A percentile compares a stretch with the other conserved stretches of the same genome.
Evolutionary conservation across 2,329 filamentous ascomycete species (phyloP).

Genomic region (Colletotrichum liaoningense): DNA sequence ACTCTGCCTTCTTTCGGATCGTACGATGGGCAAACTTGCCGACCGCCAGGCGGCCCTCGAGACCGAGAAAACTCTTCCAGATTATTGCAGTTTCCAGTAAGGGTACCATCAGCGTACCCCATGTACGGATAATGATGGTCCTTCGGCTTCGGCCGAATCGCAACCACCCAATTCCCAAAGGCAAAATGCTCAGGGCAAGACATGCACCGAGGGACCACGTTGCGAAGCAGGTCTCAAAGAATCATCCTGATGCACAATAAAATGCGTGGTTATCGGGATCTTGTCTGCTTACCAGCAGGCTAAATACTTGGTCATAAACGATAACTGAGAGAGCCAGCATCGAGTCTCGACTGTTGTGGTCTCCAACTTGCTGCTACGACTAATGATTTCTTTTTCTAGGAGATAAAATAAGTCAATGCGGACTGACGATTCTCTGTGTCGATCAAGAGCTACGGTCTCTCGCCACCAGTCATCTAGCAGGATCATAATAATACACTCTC

Average conservation of each 20-base stretch:
- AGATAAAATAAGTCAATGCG: constrained; percentile 8
- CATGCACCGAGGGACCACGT: neutral
- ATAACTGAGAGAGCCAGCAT: neutral
- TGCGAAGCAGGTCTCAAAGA: neutral
- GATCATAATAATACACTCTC: neutral
- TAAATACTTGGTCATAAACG: constrained; percentile 8
- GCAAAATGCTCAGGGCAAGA: neutral
- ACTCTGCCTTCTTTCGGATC: constrained; percentile 1
- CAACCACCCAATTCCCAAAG: neutral
- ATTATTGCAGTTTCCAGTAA: neutral
- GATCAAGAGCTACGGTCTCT: neutral
- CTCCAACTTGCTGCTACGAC: neutral
- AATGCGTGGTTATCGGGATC: neutral
- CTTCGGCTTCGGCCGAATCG: neutral
- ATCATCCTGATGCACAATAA: neutral
- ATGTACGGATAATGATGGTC: neutral
- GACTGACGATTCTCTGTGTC: constrained; percentile 5
- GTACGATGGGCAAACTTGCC: constrained; percentile 2
- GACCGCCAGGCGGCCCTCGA: neutral
- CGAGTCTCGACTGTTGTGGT: neutral
- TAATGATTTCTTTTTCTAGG: constrained; percentile 16
- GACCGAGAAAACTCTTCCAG: neutral
- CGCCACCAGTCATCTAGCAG: constrained; percentile 5
- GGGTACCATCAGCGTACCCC: neutral
- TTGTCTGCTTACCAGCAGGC: neutral